Conservation (phyloP, 73 alveolate species). For the Paramecium octaurelia region DNA sequence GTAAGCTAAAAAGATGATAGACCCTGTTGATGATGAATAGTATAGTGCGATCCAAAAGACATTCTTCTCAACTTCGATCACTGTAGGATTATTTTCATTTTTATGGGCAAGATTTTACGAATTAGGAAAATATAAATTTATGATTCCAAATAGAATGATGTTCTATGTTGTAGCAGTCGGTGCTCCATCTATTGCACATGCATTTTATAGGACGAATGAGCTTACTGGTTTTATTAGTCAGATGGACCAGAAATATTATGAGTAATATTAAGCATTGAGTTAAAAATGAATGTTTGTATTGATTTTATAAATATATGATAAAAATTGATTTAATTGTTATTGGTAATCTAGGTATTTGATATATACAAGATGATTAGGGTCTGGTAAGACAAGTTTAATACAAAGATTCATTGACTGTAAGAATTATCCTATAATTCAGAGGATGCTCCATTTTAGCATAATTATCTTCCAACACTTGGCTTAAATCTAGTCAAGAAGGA, state of each 20-base stretch:
- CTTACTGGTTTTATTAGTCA: neutral
- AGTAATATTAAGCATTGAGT: neutral
- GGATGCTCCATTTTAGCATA: constrained; percentile 30
- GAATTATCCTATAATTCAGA: neutral
- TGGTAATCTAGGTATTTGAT: constrained; percentile 37
- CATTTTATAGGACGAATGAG: constrained; percentile 23
- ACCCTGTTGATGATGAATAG: constrained; percentile 10
- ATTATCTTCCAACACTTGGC: constrained; percentile 51
- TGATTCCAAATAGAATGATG: constrained; percentile 46
- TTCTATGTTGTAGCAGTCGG: constrained; percentile 6
- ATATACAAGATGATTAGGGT: constrained; percentile 20
- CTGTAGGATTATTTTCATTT: neutral
- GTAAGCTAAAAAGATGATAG: neutral
- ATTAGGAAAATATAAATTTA: constrained; percentile 42
- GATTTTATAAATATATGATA: neutral
- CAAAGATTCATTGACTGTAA: constrained; percentile 21
- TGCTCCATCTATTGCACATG: neutral
- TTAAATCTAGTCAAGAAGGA: constrained; percentile 13
- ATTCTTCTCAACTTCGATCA: neutral
- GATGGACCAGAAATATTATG: constrained; percentile 2
- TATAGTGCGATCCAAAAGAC: neutral
- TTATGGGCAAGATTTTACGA: constrained; percentile 49
- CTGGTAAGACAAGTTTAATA: constrained; percentile 48
- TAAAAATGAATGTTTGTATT: neutral
- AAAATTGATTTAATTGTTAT: constrained; percentile 45